Conservation (phyloP, 768 basidiomycete species). For the Tulasnella sp. region DNA sequence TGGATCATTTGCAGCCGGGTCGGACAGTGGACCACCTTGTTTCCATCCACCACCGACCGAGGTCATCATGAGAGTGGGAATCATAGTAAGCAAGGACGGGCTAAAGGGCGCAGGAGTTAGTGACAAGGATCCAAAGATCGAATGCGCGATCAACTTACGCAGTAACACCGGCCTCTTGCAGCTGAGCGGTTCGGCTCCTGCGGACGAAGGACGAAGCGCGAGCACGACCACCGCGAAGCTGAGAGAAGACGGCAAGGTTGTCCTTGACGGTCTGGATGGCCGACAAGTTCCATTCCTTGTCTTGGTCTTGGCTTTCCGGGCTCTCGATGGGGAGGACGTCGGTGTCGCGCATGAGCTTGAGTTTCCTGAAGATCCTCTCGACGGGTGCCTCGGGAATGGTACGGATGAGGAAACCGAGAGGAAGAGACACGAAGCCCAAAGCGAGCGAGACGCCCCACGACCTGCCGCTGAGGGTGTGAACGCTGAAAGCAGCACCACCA, state of each 20-base stretch:
- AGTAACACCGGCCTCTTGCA: slow-evolving; percentile 52
- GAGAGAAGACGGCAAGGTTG: slow-evolving; percentile 80
- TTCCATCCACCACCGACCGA: slow-evolving; percentile 70
- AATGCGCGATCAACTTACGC: slow-evolving; percentile 40
- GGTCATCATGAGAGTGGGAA: slow-evolving; percentile 72
- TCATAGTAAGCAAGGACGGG: slow-evolving; percentile 74
- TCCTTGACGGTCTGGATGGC: slow-evolving; percentile 84
- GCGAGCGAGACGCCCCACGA: slow-evolving; percentile 95
- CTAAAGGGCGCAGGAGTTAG: slow-evolving; percentile 45
- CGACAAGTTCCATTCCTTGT: slow-evolving; percentile 57
- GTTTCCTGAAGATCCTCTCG: slow-evolving; percentile 59
- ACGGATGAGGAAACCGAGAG: slow-evolving; percentile 81
- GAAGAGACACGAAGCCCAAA: slow-evolving; percentile 84
- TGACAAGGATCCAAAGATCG: slow-evolving; percentile 33
- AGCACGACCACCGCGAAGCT: slow-evolving; percentile 85
- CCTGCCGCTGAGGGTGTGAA: slow-evolving; percentile 71
- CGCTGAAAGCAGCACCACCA: slow-evolving; percentile 90
- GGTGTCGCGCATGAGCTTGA: slow-evolving; percentile 65
- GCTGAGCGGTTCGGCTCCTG: slow-evolving; percentile 66
- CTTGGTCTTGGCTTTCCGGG: slow-evolving; percentile 56
- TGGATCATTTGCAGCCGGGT: slow-evolving; percentile 76
- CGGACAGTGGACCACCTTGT: slow-evolving; percentile 60
- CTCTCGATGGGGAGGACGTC: slow-evolving; percentile 65
- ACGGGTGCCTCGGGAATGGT: slow-evolving; percentile 79
- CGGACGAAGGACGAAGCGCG: slow-evolving; percentile 83